Evolutionary conservation across 1,139 yeast species (phyloP), one percentile per base, ranked within the genome.

Genomic region (Candida sp.): DNA sequence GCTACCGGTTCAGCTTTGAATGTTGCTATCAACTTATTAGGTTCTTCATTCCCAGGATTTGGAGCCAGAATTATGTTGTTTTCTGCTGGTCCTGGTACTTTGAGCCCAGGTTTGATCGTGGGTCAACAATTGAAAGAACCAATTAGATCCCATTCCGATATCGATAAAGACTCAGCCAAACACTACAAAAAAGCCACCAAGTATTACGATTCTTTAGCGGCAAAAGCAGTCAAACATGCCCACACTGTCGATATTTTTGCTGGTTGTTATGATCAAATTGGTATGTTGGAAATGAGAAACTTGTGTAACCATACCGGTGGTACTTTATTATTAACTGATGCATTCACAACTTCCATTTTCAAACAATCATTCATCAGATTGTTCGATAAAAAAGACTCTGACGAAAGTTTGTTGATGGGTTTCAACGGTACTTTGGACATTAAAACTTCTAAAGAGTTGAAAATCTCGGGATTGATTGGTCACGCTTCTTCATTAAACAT

Each of bases 221-320:
- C 82, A 44, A 86, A 87, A 54, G 73, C 70, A 36, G 78, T 77
- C 44, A 78, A 81, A 43, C 87, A 88, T 61, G 88, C 95, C 22
- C 97, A 90, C 60, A 81, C 95, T 22, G 83, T 93, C 43, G 99
- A 93, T 66, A 82, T 93, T 42, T 91, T 90, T 69, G 98, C 96
- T 34, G 99, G 99, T 48, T 90, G 97, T 69, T 91, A 90, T 63
- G 99, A 93, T 69, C 99, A 93, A 74, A 87, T 91, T 52, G 99
- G 99, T 63, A 84, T 93, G 79, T 84, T 87, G 55, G 99, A 93
- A 72, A 93, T 93, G 98, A 88, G 89, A 67, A 78, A 87, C 47
- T 73, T 95, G 56, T 79, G 96, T 47, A 88, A 89, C 68, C 75
- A 81, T 55, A 93, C 98, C 25, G 99, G 99, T 56, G 99, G 99